Base-by-base conservation (phyloP, 1,284 basidiomycete species). In the Erythrobasidium hasegawianum region DNA sequence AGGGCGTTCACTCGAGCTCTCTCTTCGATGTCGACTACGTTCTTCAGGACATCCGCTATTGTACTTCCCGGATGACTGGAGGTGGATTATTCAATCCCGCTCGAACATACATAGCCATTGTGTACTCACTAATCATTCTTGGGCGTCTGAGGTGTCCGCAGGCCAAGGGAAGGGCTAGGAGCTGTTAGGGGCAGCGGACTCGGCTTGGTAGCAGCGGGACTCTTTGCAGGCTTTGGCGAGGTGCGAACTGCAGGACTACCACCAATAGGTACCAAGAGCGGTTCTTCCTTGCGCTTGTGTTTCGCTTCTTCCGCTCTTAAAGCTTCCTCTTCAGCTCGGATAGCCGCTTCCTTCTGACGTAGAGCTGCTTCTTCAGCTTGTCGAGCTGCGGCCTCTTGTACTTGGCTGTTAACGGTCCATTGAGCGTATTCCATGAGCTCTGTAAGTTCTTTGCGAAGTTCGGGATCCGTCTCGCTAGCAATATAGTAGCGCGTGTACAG, bases 21-120 rank as follows among this genome's bases (percentile, higher is more conserved):
- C 27, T 65, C 62, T 43, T 65, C 55, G 2, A 40, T 26, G 27
- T 39, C 47, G 43, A 50, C 40, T 7, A 65, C 8, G 2, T 58
- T 33, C 13, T n/a, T 13, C 2, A 65, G 45, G 29, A 65, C 29
- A 16, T 26, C 14, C 5, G n/a, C 43, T n/a, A 24, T 24, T 24
- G 43, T 47, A 24, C 22, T 47, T 5, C 43, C 22, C 7, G 43
- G 43, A 24, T 47, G 43, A 14, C 43, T 47, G 43, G 43, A 47
- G 43, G 8, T 7, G 5, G 7, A 47, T n/a, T n/a, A n/a, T n/a
- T n/a, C n/a, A n/a, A n/a, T n/a, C n/a, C n/a, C n/a, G n/a, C n/a
- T n/a, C n/a, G n/a, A n/a, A n/a, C n/a, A n/a, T n/a, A n/a, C n/a
- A n/a, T n/a, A n/a, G n/a, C n/a, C n/a, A n/a, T n/a, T n/a, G n/a